Evolutionary conservation across 169 alveolate species (phyloP).

Genomic region (Eimeria brunetti): DNA sequence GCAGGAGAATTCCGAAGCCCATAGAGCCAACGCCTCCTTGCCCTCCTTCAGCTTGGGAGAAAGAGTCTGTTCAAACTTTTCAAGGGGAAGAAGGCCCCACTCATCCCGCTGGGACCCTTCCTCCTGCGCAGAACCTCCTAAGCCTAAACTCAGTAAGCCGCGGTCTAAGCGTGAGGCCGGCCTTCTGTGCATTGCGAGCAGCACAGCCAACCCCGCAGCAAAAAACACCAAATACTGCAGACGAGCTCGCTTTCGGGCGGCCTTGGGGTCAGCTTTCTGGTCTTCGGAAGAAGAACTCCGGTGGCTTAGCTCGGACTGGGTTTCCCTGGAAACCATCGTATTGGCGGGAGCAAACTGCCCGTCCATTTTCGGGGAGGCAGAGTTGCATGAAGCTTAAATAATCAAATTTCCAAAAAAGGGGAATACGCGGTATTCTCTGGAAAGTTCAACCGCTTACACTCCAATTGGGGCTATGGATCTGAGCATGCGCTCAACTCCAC

Average conservation of each 20-base stretch:
- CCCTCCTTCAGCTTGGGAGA: neutral
- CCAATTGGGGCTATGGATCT: neutral
- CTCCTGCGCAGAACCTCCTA: neutral
- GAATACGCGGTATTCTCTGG: neutral
- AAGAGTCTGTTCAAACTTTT: conserved; percentile 17
- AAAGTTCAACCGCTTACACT: neutral
- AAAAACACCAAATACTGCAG: neutral
- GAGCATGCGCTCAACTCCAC: too few species aligned
- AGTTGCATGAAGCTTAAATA: neutral
- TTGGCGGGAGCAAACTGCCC: neutral
- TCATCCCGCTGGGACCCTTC: neutral
- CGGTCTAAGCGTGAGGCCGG: neutral
- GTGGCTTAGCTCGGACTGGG: neutral
- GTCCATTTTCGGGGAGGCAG: neutral
- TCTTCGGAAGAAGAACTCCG: neutral
- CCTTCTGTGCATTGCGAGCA: neutral
- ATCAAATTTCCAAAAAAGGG: neutral
- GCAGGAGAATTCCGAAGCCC: neutral
- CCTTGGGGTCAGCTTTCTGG: neutral
- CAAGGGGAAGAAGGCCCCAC: conserved; percentile 12
- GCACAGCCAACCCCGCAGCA: neutral
- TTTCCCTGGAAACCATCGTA: neutral
- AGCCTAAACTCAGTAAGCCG: neutral
- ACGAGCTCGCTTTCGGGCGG: neutral
- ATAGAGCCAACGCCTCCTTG: neutral